Base-by-base conservation (phyloP, 2,329 filamentous ascomycete species). In the Madurella fahalii region DNA sequence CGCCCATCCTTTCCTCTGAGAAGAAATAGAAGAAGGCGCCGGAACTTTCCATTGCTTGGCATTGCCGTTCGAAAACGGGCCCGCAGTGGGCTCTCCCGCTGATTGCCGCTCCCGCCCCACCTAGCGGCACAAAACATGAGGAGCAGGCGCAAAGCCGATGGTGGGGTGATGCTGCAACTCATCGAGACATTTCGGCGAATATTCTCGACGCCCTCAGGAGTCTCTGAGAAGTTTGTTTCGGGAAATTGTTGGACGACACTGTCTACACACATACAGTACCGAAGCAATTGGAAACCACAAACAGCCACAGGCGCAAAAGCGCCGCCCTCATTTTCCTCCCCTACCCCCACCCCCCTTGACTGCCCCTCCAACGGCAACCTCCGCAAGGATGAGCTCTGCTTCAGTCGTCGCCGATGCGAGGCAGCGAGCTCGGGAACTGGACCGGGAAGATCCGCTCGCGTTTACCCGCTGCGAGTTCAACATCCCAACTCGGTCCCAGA, bases 401-500 rank as follows among this genome's bases (percentile, higher is more conserved):
- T 30, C 54, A n/a, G 42, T 44, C 49, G 34, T 53, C 32, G 40
- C 52, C 31, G 46, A 54, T 15, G 57, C 57, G 12, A 40, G 49
- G 18, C 52, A 52, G n/a, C 54, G 42, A 50, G 63, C 63, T 17
- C 47, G 45, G 52, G 52, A 34, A 46, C 45, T 66, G 45, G 64
- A 65, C 52, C 53, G 44, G 46, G 60, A 62, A 45, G 62, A 65
- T 43, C 32, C 56, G 16, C 58, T 66, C 49, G 58, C 57, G 18
- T 62, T 59, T 43, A 58, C 54, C 7, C 60, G 63, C 34, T 48
- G 32, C 52, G 63, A 66, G 58, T 65, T 66, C 58, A 61, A 62
- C 53, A 64, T 66, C 48, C 64, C 64, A n/a, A 63, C 62, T 18
- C 61, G 53, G 44, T 51, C 59, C 42, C 60, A 64, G 42, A 64